Percentiles rank a stretch among this genome's conserved stretches.
Evolutionary conservation across 148 eudicot genomes (phyloP).

Genomic region (Hydrangea macrophylla): DNA sequence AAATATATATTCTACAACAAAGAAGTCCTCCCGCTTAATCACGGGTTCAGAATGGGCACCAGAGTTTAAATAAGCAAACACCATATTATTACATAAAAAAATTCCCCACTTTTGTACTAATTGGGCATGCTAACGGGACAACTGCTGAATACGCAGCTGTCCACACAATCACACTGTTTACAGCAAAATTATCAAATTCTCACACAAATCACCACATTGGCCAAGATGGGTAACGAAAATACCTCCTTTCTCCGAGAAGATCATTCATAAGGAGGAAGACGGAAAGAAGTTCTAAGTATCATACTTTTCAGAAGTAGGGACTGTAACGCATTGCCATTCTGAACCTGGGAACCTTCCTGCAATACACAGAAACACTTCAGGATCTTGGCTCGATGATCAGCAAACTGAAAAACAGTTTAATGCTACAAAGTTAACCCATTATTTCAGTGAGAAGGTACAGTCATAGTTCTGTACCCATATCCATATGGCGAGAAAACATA

Average conservation of each 20-base stretch:
- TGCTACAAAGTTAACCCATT: constrained; percentile 2
- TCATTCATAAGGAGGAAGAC: neutral
- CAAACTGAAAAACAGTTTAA: neutral
- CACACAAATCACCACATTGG: neutral
- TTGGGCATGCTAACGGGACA: no score
- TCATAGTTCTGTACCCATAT: constrained; percentile 43
- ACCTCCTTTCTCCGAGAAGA: neutral
- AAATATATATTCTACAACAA: no score
- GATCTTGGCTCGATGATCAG: neutral
- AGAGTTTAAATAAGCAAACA: no score
- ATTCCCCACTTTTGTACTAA: no score
- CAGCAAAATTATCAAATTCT: neutral
- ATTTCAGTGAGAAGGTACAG: neutral
- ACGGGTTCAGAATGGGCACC: no score
- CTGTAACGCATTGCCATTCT: constrained; percentile 71
- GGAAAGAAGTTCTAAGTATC: neutral
- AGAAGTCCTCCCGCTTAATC: no score
- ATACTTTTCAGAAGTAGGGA: constrained; percentile 40
- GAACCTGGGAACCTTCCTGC: constrained; percentile 72
- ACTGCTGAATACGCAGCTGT: no score
- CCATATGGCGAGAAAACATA: constrained; percentile 60
- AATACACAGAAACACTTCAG: constrained; percentile 2
- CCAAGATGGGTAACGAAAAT: neutral
- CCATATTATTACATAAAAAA: no score
- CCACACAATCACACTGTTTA: neutral